These are phyloP conservation scores for Jacaranda mimosifolia DNA, from an alignment of 257 asterid species.

Conservation along the genomic window DNA sequence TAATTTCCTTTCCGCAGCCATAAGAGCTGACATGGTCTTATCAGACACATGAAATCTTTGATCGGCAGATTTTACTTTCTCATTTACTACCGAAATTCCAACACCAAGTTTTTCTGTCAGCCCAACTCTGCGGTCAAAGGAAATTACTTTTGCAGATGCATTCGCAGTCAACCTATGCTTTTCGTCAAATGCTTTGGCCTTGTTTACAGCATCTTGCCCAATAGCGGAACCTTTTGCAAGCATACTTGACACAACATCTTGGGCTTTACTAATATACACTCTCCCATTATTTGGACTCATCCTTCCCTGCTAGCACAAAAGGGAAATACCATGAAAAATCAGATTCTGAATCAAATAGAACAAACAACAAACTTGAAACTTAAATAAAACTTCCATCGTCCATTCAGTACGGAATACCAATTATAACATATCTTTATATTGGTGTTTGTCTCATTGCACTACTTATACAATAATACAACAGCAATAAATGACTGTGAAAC, in stretches of 20 bases:
- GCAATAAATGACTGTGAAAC: neutral
- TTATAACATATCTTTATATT: neutral
- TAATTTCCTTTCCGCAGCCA: conserved; percentile 94
- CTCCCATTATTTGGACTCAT: conserved; percentile 52
- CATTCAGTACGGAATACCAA: conserved; percentile 15
- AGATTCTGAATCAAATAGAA: conserved; percentile 12
- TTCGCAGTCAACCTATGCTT: conserved; percentile 84
- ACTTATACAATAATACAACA: conserved; percentile 6
- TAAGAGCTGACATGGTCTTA: conserved; percentile 91
- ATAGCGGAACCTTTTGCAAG: conserved; percentile 93
- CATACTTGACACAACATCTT: conserved; percentile 89
- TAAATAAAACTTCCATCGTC: conserved; percentile 18
- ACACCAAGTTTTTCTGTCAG: conserved; percentile 81
- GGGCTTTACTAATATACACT: conserved; percentile 84
- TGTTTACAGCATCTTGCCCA: conserved; percentile 88
- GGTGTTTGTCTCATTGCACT: conserved; percentile 1
- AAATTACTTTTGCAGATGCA: conserved; percentile 91
- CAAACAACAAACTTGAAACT: neutral
- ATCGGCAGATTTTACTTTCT: conserved; percentile 93
- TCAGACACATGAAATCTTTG: conserved; percentile 95
- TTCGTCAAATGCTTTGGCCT: conserved; percentile 97
- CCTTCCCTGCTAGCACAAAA: conserved; percentile 58
- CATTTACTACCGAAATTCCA: conserved; percentile 88
- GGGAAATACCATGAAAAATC: conserved; percentile 32
- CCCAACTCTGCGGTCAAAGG: conserved; percentile 88